Evolutionary conservation across 1,139 yeast genomes (phyloP).

Genomic region (Debaryomyces singareniensis): DNA sequence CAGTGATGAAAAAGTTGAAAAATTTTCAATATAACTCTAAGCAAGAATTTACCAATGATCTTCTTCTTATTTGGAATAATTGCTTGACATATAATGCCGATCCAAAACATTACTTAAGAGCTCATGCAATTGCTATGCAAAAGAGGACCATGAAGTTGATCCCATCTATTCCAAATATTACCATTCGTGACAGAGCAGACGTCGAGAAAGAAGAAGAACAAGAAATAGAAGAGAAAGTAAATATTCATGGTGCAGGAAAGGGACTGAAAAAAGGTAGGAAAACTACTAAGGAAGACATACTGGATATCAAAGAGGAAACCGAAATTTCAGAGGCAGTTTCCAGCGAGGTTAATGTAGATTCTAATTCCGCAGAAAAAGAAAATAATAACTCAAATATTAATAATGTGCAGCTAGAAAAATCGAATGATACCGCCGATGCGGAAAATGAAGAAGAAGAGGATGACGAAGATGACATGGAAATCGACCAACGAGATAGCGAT

Average conservation of each 20-base stretch:
- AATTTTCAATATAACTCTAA: conserved; percentile 76
- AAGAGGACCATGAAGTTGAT: conserved; percentile 70
- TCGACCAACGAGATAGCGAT: conserved; percentile 19
- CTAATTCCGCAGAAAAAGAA: conserved; percentile 4
- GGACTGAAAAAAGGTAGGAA: conserved; percentile 39
- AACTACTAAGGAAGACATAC: conserved; percentile 32
- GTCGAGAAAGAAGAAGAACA: conserved; percentile 70
- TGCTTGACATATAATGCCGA: conserved; percentile 92
- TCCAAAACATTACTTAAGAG: conserved; percentile 85
- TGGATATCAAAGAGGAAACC: conserved; percentile 11
- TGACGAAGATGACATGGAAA: conserved; percentile 18
- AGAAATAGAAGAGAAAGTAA: conserved; percentile 22
- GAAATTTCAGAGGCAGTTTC: conserved; percentile 8
- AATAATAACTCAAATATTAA: neutral
- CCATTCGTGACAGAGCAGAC: conserved; percentile 73
- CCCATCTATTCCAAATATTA: conserved; percentile 85
- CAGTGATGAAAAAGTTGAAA: conserved; percentile 86
- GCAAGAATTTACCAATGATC: conserved; percentile 84
- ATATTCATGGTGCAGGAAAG: conserved; percentile 27
- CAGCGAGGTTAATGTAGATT: conserved; percentile 9
- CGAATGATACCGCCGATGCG: conserved; percentile 5
- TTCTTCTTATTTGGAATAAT: conserved; percentile 92
- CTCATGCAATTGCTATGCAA: conserved; percentile 95
- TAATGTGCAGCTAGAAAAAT: conserved; percentile 1
- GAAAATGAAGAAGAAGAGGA: conserved; percentile 23